Base-by-base conservation (phyloP, 2,329 filamentous ascomycete genomes). In the Diplocarpon mali region DNA sequence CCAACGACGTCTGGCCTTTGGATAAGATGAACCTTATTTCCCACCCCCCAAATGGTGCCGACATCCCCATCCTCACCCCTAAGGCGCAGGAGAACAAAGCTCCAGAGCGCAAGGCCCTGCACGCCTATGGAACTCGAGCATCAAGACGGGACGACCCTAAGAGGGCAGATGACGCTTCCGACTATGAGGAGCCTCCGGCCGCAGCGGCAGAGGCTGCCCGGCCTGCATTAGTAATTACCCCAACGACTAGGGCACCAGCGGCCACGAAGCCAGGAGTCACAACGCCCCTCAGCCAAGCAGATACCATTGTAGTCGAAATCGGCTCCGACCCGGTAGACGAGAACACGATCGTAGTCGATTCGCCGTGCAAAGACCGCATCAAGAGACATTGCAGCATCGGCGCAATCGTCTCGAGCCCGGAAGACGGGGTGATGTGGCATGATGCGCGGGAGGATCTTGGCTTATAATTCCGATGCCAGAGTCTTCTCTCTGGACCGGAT, bases 311-410 rank as follows among this genome's bases (percentile, higher is more conserved):
- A 11, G 50, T 49, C 5, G 46, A 49, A n/a, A 39, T 12, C 6
- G 37, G 31, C 20, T 14, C 15, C 34, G 34, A 35, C 15, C 14
- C 7, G 14, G n/a, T 5, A 12, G 20, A 30, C 31, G 38, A 46
- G 16, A 35, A 28, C 17, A 38, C 42, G 5, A 47, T 47, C 30
- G 40, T 42, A 27, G 35, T 27, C 16, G 46, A 45, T 12, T 36
- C 57, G 12, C 55, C 54, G 4, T 42, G 17, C 11, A 39, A 45
- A 13, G 27, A 50, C 38, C 43, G 54, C 9, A 58, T 57, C 30
- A 57, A 58, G 46, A 42, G 51, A 15, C 51, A 52, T 34, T 47
- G 56, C 10, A 56, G 51, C 30, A 56, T 60, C 28, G 52, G 44
- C 2, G 46, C 47, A n/a, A 54, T 60, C 20, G 38, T 59, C 34